Evolutionary conservation across 2,329 filamentous ascomycete genomes (phyloP), one percentile per base, ranked within the genome.

Genomic region (Cadophora sp.): DNA sequence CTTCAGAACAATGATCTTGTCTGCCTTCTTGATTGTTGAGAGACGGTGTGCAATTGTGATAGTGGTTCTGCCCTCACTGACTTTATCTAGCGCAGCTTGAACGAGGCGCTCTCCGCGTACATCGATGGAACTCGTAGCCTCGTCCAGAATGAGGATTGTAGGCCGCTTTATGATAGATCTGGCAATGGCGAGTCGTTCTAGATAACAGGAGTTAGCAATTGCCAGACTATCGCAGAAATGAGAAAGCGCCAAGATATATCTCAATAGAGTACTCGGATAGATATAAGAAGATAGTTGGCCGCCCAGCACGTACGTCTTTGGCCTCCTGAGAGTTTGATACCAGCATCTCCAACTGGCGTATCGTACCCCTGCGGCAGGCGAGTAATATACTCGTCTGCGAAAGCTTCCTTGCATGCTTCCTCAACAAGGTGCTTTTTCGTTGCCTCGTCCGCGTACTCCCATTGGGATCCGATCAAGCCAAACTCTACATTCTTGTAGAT

Each of bases 1-100:
- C 69, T 92, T 85, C 64, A 97, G 79, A 0, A 97, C 93, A 8
- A 94, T 82, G 64, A 97, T 97, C 46, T 89, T 87, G 75, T 97
- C 91, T 3, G 93, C 92, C 71, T 91, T 88, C 77, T 89, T 90
- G 74, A 93, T 84, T 80, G 91, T 94, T 0, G 90, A 92, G 2
- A 94, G 82, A 3, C 91, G 84, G 78, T 94, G 73, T 22, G 88
- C 87, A 67, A 91, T 88, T 9, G 87, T 83, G 59, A 91, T 87
- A 0, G 88, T 90, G 0, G 89, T 91, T 22, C 88, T 81, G 34
- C 83, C 83, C 55, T 81, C 78, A 0, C 86, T 86, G 0, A 89
- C 81, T n/a, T 81, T 79, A 68, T 85, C 83, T 19, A 89, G 79
- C 0, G 86, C 86, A 34, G 81, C 79, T 73, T 88, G 86, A 0